A percentile compares a stretch with the other conserved stretches of the same genome.
Evolutionary conservation across 345 rosid species (phyloP).

Genomic region (Eucalyptus urophylla): DNA sequence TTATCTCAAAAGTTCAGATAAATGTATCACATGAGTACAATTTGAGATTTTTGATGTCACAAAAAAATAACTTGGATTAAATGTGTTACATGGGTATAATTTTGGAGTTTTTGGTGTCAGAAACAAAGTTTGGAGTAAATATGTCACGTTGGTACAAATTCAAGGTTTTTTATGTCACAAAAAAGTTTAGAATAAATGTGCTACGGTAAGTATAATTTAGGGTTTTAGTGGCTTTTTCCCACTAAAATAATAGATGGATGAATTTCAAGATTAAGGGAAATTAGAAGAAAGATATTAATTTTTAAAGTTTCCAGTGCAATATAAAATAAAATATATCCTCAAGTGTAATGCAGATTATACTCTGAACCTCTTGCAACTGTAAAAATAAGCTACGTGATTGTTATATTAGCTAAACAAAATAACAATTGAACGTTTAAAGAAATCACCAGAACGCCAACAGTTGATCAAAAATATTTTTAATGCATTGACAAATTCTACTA

Average conservation of each 20-base stretch:
- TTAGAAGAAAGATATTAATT: neutral
- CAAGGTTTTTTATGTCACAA: too few relatives aligned
- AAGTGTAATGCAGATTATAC: neutral
- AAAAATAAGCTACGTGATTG: neutral
- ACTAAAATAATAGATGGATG: neutral
- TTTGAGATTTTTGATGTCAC: too few relatives aligned
- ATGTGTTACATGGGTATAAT: too few relatives aligned
- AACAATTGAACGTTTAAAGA: neutral
- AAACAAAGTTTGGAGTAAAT: too few relatives aligned
- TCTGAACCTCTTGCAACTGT: neutral
- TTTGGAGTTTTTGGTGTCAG: too few relatives aligned
- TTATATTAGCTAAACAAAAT: neutral
- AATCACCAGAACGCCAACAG: neutral
- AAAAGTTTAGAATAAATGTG: too few relatives aligned
- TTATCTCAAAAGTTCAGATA: accelerated
- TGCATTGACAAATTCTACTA: neutral
- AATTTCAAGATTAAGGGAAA: neutral
- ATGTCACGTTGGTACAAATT: too few relatives aligned
- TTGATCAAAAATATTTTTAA: neutral
- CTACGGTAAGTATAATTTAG: accelerated
- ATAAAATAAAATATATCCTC: neutral
- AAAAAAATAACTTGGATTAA: too few relatives aligned
- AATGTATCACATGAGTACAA: too few relatives aligned
- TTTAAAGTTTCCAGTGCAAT: too few relatives aligned
- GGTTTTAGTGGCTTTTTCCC: too few relatives aligned